A percentile compares a stretch with the other conserved stretches of the same genome.
phyloP scores from a whole-genome alignment of 1,284 basidiomycete genomes.

The Xanthoconium separans region DNA sequence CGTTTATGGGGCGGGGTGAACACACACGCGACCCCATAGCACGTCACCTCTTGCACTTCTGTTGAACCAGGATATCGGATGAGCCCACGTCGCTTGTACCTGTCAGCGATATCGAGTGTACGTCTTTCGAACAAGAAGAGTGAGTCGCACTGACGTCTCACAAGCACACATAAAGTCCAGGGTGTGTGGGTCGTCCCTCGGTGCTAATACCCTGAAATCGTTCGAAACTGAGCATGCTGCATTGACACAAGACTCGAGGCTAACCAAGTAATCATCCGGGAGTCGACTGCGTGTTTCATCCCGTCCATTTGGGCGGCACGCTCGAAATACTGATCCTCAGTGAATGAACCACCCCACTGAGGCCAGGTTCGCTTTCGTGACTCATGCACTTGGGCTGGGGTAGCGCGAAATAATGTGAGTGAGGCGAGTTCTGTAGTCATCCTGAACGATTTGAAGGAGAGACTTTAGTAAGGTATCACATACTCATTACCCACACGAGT shows the following conservation, averaged over 20 bases:
- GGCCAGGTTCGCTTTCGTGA: slow-evolving; percentile 34
- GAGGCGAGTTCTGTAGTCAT: slow-evolving; percentile 17
- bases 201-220: slow-evolving; percentile 42
- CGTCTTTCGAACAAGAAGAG: neutral
- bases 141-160: slow-evolving; percentile 40
- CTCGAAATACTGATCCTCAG: slow-evolving; percentile 37
- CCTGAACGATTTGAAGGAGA: neutral
- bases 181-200: slow-evolving; percentile 37
- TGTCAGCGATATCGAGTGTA: slow-evolving; percentile 2
- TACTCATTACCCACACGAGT: neutral
- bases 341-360: slow-evolving; percentile 37
- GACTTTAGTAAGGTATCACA: neutral
- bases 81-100: slow-evolving; percentile 31
- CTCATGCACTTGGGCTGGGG: slow-evolving; percentile 23
- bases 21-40: slow-evolving; percentile 45
- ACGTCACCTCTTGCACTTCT: slow-evolving; percentile 25
- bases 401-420: slow-evolving; percentile 23
- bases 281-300: slow-evolving; percentile 37
- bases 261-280: slow-evolving; percentile 41
- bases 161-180: slow-evolving; percentile 45
- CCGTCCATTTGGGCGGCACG: slow-evolving; percentile 35
- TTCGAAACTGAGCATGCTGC: neutral
- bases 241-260: neutral
- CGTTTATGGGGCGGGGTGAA: slow-evolving; percentile 43
- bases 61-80: slow-evolving; percentile 14